phyloP scores from a whole-genome alignment of 2,329 filamentous ascomycete species.

The Microcyclosporella mali region DNA sequence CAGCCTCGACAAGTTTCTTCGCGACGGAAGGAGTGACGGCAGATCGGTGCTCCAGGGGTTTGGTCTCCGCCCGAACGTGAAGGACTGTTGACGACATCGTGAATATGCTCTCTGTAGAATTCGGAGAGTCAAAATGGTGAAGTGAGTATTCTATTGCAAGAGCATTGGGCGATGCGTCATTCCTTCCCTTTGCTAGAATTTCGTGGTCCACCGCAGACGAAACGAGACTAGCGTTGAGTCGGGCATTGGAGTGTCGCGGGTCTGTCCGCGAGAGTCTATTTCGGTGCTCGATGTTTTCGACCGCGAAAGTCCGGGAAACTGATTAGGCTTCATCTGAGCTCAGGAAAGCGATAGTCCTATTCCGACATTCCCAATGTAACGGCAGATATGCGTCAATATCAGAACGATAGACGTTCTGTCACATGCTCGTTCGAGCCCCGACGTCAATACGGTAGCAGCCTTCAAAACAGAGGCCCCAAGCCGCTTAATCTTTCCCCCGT shows the following conservation, averaged over 20 bases:
- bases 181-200: not conserved
- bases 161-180: not conserved
- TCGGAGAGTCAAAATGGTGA: not conserved
- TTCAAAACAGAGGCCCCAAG: too few species aligned
- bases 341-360: too few species aligned
- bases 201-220: not conserved
- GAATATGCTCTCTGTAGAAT: not conserved
- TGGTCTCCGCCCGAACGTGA: constrained; percentile 33
- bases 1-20: constrained; percentile 37
- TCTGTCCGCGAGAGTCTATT: too few species aligned
- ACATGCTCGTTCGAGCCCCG: too few species aligned
- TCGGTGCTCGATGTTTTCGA: too few species aligned
- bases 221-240: not conserved
- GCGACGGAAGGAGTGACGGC: constrained; percentile 35
- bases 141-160: not conserved
- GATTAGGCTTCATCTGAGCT: too few species aligned
- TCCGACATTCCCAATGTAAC: too few species aligned
- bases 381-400: too few species aligned
- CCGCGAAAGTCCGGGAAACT: too few species aligned
- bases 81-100: constrained; percentile 26
- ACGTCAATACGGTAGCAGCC: too few species aligned
- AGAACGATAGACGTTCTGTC: too few species aligned
- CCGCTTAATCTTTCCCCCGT: too few species aligned
- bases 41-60: constrained; percentile 35
- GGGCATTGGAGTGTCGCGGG: not conserved